These are phyloP conservation scores for Sugiyamaella lignohabitans DNA, from an alignment of 805 yeast genomes.

Conservation along the genomic window DNA sequence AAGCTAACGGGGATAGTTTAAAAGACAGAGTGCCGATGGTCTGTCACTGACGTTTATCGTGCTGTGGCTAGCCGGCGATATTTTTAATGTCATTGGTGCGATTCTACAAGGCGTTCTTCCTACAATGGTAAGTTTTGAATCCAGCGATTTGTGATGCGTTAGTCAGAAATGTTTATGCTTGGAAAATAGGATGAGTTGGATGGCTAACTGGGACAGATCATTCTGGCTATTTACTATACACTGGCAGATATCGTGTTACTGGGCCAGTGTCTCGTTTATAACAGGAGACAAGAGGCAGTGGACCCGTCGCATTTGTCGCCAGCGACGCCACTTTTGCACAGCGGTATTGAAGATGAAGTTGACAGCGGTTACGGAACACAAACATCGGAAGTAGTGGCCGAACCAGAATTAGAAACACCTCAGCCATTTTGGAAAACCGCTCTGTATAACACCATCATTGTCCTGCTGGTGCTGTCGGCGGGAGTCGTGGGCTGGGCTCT, in stretches of 20 bases:
- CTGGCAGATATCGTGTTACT: slow-evolving; percentile 80
- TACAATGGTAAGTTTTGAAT: slow-evolving; percentile 65
- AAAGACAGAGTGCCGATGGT: slow-evolving; percentile 82
- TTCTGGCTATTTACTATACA: slow-evolving; percentile 88
- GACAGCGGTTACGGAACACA: neutral
- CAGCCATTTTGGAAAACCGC: slow-evolving; percentile 15
- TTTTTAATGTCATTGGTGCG: slow-evolving; percentile 89
- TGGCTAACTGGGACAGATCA: slow-evolving; percentile 33
- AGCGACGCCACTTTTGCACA: slow-evolving; percentile 75
- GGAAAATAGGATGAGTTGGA: no score
- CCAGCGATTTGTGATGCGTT: no score
- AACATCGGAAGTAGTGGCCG: neutral
- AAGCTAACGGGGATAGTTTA: slow-evolving; percentile 36
- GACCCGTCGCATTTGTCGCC: slow-evolving; percentile 82
- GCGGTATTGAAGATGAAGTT: slow-evolving; percentile 36
- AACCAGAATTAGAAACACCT: slow-evolving; percentile 8
- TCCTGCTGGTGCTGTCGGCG: slow-evolving; percentile 58
- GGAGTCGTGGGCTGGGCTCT: slow-evolving; percentile 88
- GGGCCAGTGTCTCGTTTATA: slow-evolving; percentile 77
- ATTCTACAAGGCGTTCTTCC: slow-evolving; percentile 84
- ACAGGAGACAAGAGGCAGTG: slow-evolving; percentile 44
- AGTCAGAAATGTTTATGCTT: no score
- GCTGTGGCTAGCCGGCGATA: slow-evolving; percentile 90
- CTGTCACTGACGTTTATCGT: slow-evolving; percentile 78
- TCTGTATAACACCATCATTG: slow-evolving; percentile 42